A percentile compares a stretch with the other conserved stretches of the same genome.
These are phyloP conservation scores for Chlorella sorokiniana DNA, from an alignment of 139 green algal species.

Conservation along the genomic window DNA sequence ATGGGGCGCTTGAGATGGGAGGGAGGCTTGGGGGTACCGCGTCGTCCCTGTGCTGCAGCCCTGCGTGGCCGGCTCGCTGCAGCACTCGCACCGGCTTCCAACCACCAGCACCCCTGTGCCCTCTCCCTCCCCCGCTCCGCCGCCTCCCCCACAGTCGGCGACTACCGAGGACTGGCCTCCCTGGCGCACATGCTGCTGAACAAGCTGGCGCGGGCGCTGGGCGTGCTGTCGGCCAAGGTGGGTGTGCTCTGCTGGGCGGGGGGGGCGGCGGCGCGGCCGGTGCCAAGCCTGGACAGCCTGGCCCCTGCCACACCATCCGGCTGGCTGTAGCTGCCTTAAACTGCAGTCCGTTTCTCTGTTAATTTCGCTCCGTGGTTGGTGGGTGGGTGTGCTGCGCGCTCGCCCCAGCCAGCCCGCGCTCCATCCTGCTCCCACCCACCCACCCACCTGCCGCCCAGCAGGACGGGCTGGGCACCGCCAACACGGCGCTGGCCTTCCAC, in stretches of 20 bases:
- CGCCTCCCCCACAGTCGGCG: too few relatives aligned
- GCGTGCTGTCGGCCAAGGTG: not conserved
- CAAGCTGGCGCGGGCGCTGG: not conserved
- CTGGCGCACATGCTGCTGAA: conserved; percentile 30
- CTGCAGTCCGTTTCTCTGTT: not conserved
- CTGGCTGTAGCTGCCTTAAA: not conserved
- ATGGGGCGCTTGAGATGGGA: not conserved
- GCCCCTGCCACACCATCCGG: not conserved
- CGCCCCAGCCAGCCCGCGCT: not conserved
- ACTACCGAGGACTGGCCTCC: conserved; percentile 27
- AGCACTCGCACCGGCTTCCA: not conserved
- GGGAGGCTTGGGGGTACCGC: too few relatives aligned
- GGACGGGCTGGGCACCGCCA: conserved; percentile 41
- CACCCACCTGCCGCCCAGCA: not conserved
- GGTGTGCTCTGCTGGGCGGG: not conserved
- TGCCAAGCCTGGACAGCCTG: not conserved
- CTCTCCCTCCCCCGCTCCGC: too few relatives aligned
- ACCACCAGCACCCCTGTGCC: not conserved
- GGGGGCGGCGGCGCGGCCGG: not conserved
- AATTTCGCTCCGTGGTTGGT: not conserved
- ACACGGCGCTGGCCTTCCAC: conserved; percentile 77
- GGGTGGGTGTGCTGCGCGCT: too few relatives aligned
- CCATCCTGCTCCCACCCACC: not conserved
- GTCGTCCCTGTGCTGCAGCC: too few relatives aligned
- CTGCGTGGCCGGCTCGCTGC: too few relatives aligned